These are phyloP conservation scores for Alternaria angustiovoidea DNA, from an alignment of 2,329 filamentous ascomycete species.

Conservation along the genomic window DNA sequence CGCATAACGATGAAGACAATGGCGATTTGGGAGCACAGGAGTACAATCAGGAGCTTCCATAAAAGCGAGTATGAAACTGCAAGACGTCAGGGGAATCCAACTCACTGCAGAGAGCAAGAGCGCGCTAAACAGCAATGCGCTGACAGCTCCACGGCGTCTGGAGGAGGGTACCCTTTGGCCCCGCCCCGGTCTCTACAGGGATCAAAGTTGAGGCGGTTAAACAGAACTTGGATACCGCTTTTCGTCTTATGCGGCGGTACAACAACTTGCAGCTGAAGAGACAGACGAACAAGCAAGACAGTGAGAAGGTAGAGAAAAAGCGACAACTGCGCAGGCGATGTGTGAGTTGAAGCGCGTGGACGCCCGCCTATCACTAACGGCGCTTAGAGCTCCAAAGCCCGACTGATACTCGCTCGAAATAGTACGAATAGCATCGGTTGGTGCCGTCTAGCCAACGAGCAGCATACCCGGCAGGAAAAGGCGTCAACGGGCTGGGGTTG, in stretches of 20 bases:
- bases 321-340: slow-evolving; percentile 44
- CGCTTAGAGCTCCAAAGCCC: slow-evolving; percentile 45
- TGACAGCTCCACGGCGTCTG: slow-evolving; percentile 48
- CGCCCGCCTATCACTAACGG: slow-evolving; percentile 47
- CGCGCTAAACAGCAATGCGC: slow-evolving; percentile 48
- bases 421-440: slow-evolving; percentile 41
- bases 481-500: slow-evolving; percentile 45
- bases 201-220: slow-evolving; percentile 41
- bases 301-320: slow-evolving; percentile 33
- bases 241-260: slow-evolving; percentile 38
- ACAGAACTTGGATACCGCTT: slow-evolving; percentile 53
- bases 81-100: slow-evolving; percentile 44
- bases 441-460: slow-evolving; percentile 36
- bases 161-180: slow-evolving; percentile 49
- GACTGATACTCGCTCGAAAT: slow-evolving; percentile 49
- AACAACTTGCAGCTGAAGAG: slow-evolving; percentile 47
- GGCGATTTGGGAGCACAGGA: slow-evolving; percentile 39
- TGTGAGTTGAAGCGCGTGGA: slow-evolving; percentile 43
- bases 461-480: slow-evolving; percentile 37
- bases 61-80: slow-evolving; percentile 35
- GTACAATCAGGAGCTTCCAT: slow-evolving; percentile 42
- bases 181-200: slow-evolving; percentile 49
- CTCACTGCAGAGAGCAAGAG: slow-evolving; percentile 50
- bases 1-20: slow-evolving; percentile 40
- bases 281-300: slow-evolving; percentile 40